Percentiles rank a stretch among this genome's conserved stretches.
Evolutionary conservation across 2,329 filamentous ascomycete genomes (phyloP).

Genomic region (Colletotrichum neosansevieriae): DNA sequence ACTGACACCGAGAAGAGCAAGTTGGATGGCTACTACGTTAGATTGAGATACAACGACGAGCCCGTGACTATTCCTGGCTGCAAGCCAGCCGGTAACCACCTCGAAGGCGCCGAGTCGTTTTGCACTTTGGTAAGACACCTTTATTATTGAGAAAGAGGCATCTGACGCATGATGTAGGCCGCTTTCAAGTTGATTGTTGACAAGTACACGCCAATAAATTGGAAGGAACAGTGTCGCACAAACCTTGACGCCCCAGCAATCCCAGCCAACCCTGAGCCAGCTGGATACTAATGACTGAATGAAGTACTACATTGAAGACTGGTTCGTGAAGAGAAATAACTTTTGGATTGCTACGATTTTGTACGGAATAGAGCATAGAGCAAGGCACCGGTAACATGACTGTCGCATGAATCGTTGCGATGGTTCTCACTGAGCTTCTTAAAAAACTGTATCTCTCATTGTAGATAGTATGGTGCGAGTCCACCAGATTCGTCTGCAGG

Average conservation of each 20-base stretch:
- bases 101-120: constrained; percentile 87
- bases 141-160: not conserved
- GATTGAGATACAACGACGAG: constrained; percentile 90
- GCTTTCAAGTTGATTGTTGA: constrained; percentile 95
- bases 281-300: constrained; percentile 56
- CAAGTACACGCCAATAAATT: constrained; percentile 86
- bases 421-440: too few species aligned
- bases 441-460: too few species aligned
- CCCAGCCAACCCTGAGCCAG: constrained; percentile 63
- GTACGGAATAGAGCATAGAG: not conserved
- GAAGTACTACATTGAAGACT: not conserved
- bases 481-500: too few species aligned
- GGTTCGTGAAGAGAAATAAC: too few species aligned
- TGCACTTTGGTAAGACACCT: constrained; percentile 79
- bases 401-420: too few species aligned
- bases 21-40: constrained; percentile 84
- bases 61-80: constrained; percentile 88
- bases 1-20: constrained; percentile 63
- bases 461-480: too few species aligned
- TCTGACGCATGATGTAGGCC: constrained; percentile 60
- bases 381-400: too few species aligned
- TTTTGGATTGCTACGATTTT: too few species aligned
- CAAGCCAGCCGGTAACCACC: constrained; percentile 79
- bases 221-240: constrained; percentile 69
- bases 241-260: constrained; percentile 59